A percentile compares a stretch with the other conserved stretches of the same genome.
These are phyloP conservation scores for Abrus pulchellus DNA, from an alignment of 306 rosid species.

Conservation along the genomic window DNA sequence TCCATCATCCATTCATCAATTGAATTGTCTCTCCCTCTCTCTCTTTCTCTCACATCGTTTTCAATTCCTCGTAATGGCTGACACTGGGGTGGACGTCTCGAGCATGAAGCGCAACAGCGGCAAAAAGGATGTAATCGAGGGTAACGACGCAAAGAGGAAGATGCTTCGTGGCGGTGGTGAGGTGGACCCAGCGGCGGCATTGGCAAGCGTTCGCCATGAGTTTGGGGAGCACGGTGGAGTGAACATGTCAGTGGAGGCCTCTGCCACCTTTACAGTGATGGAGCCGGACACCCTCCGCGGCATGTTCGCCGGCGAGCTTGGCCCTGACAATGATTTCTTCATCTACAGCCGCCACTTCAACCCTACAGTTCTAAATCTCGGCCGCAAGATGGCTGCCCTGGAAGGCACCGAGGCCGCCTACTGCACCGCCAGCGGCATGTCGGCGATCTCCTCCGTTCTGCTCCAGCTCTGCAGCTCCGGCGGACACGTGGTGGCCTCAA, in stretches of 20 bases:
- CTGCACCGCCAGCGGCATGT: slow-evolving; percentile 89
- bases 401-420: slow-evolving; percentile 91
- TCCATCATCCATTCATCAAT: background rate
- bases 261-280: slow-evolving; percentile 95
- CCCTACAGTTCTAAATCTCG: slow-evolving; percentile 76
- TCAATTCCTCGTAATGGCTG: background rate
- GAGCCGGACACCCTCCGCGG: slow-evolving; percentile 81
- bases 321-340: slow-evolving; percentile 81
- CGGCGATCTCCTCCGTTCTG: slow-evolving; percentile 70
- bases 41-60: no score
- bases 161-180: slow-evolving; percentile 24
- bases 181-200: slow-evolving; percentile 69
- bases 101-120: slow-evolving; percentile 49
- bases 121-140: slow-evolving; percentile 27
- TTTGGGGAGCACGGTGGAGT: slow-evolving; percentile 94
- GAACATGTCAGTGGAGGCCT: slow-evolving; percentile 93
- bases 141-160: slow-evolving; percentile 52
- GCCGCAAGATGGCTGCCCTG: slow-evolving; percentile 85
- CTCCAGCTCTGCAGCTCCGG: slow-evolving; percentile 74
- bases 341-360: slow-evolving; percentile 94
- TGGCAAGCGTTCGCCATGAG: slow-evolving; percentile 78
- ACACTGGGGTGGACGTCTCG: background rate
- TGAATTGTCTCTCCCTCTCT: background rate
- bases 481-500: slow-evolving; percentile 67
- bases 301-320: slow-evolving; percentile 85